phyloP scores from a whole-genome alignment of 2,329 filamentous ascomycete species.

The Fusarium palustre region DNA sequence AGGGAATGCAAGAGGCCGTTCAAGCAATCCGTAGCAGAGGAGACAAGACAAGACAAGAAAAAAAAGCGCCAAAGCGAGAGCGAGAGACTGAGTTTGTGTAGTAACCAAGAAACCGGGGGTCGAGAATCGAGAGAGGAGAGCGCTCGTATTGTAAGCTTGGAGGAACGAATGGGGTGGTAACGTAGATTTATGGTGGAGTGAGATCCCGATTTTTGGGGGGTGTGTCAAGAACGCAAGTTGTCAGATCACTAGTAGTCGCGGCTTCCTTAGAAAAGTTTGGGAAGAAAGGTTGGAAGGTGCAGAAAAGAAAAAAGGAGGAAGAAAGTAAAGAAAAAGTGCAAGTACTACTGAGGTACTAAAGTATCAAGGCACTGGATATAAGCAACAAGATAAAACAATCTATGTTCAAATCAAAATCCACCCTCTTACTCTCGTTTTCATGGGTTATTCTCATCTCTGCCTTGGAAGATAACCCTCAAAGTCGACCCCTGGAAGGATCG shows the following conservation, averaged over 20 bases:
- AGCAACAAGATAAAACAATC: conserved; percentile 9
- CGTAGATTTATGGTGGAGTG: conserved; percentile 33
- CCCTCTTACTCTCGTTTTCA: conserved; percentile 15
- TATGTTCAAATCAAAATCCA: conserved; percentile 4
- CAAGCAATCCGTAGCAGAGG: conserved; percentile 6
- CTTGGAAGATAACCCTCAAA: conserved; percentile 44
- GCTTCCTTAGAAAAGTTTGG: conserved; percentile 7
- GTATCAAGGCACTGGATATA: not conserved
- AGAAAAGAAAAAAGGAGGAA: not conserved
- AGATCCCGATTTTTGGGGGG: conserved; percentile 30
- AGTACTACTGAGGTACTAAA: not conserved
- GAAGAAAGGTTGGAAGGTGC: conserved; percentile 1
- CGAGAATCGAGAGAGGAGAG: conserved; percentile 22
- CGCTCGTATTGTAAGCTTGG: conserved; percentile 38
- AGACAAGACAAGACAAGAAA: not conserved
- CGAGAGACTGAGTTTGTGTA: conserved; percentile 28
- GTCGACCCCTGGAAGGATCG: conserved; percentile 30
- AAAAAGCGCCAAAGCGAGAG: not conserved
- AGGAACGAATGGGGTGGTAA: conserved; percentile 32
- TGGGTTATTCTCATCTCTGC: conserved; percentile 26
- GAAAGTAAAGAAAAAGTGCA: not conserved
- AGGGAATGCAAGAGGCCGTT: conserved; percentile 14
- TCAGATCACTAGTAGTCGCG: conserved; percentile 13
- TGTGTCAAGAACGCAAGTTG: conserved; percentile 29
- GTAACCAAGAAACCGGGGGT: conserved; percentile 23